Conservation (phyloP, 495 filamentous ascomycete genomes). For the Neurospora sublineolata region DNA sequence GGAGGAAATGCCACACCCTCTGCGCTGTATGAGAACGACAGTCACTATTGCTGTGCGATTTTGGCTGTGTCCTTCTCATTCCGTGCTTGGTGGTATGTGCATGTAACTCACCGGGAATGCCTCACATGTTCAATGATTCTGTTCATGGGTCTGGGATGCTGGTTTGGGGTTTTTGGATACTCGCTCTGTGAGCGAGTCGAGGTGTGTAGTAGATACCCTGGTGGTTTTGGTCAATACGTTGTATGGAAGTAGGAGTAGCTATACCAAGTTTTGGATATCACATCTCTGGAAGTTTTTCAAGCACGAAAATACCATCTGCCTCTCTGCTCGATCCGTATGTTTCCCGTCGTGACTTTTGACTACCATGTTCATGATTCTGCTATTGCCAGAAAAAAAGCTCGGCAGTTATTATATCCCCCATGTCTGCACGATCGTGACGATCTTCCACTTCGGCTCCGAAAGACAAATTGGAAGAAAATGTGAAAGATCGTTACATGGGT, state of each 20-base stretch:
- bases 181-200: neutral
- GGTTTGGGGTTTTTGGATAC: neutral
- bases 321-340: neutral
- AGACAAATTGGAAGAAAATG: neutral
- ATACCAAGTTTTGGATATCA: neutral
- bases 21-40: neutral
- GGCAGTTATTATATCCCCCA: neutral
- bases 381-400: neutral
- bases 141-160: neutral
- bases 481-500: neutral
- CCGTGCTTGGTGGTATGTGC: neutral
- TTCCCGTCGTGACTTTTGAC: neutral
- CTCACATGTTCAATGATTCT: neutral
- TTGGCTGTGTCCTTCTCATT: neutral
- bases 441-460: neutral
- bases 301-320: neutral
- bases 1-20: neutral
- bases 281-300: neutral
- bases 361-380: neutral
- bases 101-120: neutral
- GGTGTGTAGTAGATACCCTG: neutral
- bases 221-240: neutral
- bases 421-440: neutral
- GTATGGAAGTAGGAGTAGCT: neutral
- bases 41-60: neutral